phyloP scores from a whole-genome alignment of 768 basidiomycete genomes.

The Mycena floridula region DNA sequence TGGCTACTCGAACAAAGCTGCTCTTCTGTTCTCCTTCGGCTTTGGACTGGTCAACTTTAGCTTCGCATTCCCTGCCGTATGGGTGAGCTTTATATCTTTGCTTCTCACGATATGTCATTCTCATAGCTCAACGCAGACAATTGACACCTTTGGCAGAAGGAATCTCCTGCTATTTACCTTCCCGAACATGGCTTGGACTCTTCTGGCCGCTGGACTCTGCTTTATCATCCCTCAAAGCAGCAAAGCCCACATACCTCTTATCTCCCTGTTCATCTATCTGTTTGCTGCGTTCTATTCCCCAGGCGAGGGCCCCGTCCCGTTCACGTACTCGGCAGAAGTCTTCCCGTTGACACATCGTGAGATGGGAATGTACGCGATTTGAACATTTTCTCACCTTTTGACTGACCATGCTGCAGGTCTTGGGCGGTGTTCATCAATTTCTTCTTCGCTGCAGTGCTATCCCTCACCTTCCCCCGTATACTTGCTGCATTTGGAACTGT shows the following conservation, averaged over 20 bases:
- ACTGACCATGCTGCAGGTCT: slow-evolving; percentile 38
- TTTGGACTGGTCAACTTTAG: slow-evolving; percentile 63
- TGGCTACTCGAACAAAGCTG: slow-evolving; percentile 32
- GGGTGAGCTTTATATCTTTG: no score
- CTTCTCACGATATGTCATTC: slow-evolving; percentile 9
- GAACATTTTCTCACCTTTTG: no score
- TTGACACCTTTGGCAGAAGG: slow-evolving; percentile 47
- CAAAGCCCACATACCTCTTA: slow-evolving; percentile 10
- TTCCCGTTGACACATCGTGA: slow-evolving; percentile 57
- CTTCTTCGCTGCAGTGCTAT: slow-evolving; percentile 45
- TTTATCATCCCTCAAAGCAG: slow-evolving; percentile 28
- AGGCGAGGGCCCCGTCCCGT: slow-evolving; percentile 65
- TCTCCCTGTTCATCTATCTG: slow-evolving; percentile 25
- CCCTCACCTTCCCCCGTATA: slow-evolving; percentile 44
- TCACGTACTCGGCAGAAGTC: slow-evolving; percentile 63
- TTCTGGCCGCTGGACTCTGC: slow-evolving; percentile 44
- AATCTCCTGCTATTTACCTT: slow-evolving; percentile 46
- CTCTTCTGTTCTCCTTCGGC: slow-evolving; percentile 61
- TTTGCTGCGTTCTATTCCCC: slow-evolving; percentile 45
- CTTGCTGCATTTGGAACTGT: no score
- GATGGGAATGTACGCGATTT: slow-evolving; percentile 30
- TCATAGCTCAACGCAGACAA: no score
- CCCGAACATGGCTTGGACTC: slow-evolving; percentile 42
- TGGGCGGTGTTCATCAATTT: slow-evolving; percentile 46
- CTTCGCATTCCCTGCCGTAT: slow-evolving; percentile 63